A percentile compares a stretch with the other conserved stretches of the same genome.
These are phyloP conservation scores for Populus trichocarpa DNA, from an alignment of 441 rosid genomes.

Conservation along the genomic window DNA sequence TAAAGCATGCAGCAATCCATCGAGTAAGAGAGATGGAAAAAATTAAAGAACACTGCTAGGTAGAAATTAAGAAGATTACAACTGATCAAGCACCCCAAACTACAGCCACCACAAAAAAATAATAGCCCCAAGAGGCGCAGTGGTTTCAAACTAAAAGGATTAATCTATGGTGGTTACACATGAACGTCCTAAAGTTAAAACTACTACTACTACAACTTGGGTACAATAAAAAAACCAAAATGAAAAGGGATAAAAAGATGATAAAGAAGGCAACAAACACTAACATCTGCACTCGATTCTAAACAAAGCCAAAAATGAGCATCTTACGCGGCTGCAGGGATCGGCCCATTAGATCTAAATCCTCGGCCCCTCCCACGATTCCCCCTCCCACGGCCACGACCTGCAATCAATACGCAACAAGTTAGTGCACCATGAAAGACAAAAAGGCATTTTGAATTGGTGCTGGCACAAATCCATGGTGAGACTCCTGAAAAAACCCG, in stretches of 20 bases:
- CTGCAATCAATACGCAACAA: constrained; percentile 26
- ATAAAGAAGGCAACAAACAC: constrained; percentile 31
- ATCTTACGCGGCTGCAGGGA: constrained; percentile 56
- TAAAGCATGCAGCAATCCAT: constrained; percentile 1
- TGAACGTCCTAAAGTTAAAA: constrained; percentile 21
- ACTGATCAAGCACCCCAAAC: constrained; percentile 27
- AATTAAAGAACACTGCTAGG: constrained; percentile 40
- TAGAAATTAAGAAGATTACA: constrained; percentile 19
- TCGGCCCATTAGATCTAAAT: constrained; percentile 53
- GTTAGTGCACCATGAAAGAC: not conserved
- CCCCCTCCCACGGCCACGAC: constrained; percentile 84
- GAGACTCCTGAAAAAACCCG: not conserved
- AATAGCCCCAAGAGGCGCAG: constrained; percentile 7
- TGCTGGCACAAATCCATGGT: not conserved
- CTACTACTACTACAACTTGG: constrained; percentile 11
- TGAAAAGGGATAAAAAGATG: constrained; percentile 15
- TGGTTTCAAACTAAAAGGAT: constrained; percentile 18
- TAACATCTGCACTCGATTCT: constrained; percentile 17
- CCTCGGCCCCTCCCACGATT: constrained; percentile 84
- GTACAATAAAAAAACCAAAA: constrained; percentile 13
- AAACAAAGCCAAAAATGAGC: constrained; percentile 6
- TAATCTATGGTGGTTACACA: constrained; percentile 24
- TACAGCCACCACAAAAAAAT: constrained; percentile 18
- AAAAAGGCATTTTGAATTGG: not conserved
- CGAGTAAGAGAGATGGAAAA: constrained; percentile 7